Evolutionary conservation across 2,329 filamentous ascomycete species (phyloP).

Genomic region (Chaetomium sp.): DNA sequence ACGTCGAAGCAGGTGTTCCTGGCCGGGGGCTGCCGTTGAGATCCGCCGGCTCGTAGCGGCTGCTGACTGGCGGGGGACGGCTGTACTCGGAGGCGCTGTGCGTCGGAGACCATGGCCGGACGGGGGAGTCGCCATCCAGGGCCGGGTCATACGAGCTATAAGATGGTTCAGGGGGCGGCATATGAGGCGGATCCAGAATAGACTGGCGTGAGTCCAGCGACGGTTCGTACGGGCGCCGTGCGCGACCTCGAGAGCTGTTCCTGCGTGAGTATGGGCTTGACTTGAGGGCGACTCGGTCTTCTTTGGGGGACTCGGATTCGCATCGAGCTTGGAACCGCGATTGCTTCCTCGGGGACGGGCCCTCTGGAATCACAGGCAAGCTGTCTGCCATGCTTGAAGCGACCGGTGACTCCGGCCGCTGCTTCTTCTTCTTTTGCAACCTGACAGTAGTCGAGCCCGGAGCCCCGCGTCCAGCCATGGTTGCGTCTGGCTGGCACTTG

Average conservation of each 20-base stretch:
- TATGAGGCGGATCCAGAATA: constrained; percentile 50
- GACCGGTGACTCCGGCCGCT: constrained; percentile 22
- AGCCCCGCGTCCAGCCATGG: background rate
- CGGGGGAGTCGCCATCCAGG: constrained; percentile 43
- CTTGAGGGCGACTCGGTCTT: constrained; percentile 11
- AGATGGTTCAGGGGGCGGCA: constrained; percentile 57
- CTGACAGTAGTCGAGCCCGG: constrained; percentile 38
- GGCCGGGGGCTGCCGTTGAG: constrained; percentile 85
- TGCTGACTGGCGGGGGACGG: constrained; percentile 62
- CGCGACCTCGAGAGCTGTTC: constrained; percentile 38
- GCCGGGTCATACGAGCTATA: constrained; percentile 52
- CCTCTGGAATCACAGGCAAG: constrained; percentile 47
- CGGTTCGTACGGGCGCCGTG: constrained; percentile 45
- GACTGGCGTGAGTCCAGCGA: constrained; percentile 45
- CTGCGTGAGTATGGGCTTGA: constrained; percentile 36
- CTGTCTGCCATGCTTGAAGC: constrained; percentile 34
- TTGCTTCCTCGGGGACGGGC: constrained; percentile 39
- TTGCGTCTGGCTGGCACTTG: constrained; percentile 17
- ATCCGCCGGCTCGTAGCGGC: constrained; percentile 78
- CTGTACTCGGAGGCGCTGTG: constrained; percentile 54
- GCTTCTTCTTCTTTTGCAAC: constrained; percentile 40
- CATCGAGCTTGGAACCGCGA: constrained; percentile 20
- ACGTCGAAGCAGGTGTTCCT: constrained; percentile 82
- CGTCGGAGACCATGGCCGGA: constrained; percentile 54
- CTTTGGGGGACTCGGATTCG: constrained; percentile 11